Conservation (phyloP, 306 rosid genomes). For the Pueraria montana region DNA sequence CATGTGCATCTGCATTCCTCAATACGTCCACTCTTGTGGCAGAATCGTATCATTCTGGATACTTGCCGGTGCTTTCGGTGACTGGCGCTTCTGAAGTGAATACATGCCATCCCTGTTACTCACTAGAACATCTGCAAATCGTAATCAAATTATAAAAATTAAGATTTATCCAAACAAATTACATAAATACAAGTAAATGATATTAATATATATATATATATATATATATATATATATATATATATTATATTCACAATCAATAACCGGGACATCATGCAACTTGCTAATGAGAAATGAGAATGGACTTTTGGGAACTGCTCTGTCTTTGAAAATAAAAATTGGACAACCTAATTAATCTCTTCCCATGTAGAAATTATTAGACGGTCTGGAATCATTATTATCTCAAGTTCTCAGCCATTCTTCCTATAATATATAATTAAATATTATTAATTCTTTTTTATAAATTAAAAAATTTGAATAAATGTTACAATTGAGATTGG, state of each 20-base stretch:
- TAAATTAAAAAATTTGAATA: no score
- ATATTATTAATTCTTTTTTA: no score
- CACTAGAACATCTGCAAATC: conserved; percentile 54
- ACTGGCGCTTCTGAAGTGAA: conserved; percentile 54
- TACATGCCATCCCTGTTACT: conserved; percentile 51
- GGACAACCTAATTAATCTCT: neutral
- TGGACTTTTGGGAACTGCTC: neutral
- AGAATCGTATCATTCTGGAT: conserved; percentile 60
- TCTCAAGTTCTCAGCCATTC: no score
- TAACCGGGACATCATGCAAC: neutral
- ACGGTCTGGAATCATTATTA: neutral
- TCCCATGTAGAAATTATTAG: neutral
- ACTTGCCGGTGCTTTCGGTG: conserved; percentile 40
- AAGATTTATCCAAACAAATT: neutral
- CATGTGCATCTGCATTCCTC: conserved; percentile 18
- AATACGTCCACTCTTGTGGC: conserved; percentile 94
- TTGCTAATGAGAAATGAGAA: neutral
- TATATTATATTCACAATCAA: neutral
- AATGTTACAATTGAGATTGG: no score
- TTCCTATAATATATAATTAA: no score
- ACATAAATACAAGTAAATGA: no score
- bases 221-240: no score
- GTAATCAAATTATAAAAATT: neutral
- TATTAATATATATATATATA: no score
- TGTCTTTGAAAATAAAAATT: neutral